Conservation (phyloP, 75 land plant genomes). For the Ceratopteris richardii region DNA sequence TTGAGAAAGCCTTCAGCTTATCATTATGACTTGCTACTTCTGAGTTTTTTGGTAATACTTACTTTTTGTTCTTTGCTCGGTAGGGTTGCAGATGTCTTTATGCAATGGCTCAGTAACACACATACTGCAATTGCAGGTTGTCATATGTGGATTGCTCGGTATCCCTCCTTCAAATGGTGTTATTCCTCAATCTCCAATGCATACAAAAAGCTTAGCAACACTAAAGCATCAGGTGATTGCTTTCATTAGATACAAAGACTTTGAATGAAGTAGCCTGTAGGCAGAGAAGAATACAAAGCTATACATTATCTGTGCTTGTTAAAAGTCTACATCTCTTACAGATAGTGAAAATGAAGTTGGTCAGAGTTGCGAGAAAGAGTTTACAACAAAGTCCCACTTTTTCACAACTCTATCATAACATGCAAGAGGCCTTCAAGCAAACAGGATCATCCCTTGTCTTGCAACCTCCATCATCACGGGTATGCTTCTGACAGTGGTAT, state of each 20-base stretch:
- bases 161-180: conserved; percentile 95
- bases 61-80: background rate
- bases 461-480: conserved; percentile 37
- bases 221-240: conserved; percentile 87
- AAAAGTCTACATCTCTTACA: conserved; percentile 11
- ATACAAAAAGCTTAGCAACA: conserved; percentile 80
- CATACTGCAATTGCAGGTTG: conserved; percentile 20
- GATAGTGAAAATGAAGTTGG: conserved; percentile 64
- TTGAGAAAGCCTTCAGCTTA: conserved; percentile 67
- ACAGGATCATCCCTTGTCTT: conserved; percentile 66
- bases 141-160: conserved; percentile 73
- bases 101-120: background rate
- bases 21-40: conserved; percentile 80
- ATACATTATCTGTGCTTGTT: background rate
- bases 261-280: no score
- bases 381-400: conserved; percentile 45
- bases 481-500: conserved; percentile 1
- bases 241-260: no score
- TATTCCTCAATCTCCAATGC: conserved; percentile 96
- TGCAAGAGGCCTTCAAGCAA: conserved; percentile 71
- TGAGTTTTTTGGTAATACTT: conserved; percentile 63
- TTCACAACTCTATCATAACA: conserved; percentile 43
- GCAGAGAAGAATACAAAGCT: no score
- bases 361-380: conserved; percentile 47
- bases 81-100: background rate